Evolutionary conservation across 495 filamentous ascomycete species (phyloP), one percentile per base, ranked within the genome.

Genomic region (Annulohypoxylon moriforme): DNA sequence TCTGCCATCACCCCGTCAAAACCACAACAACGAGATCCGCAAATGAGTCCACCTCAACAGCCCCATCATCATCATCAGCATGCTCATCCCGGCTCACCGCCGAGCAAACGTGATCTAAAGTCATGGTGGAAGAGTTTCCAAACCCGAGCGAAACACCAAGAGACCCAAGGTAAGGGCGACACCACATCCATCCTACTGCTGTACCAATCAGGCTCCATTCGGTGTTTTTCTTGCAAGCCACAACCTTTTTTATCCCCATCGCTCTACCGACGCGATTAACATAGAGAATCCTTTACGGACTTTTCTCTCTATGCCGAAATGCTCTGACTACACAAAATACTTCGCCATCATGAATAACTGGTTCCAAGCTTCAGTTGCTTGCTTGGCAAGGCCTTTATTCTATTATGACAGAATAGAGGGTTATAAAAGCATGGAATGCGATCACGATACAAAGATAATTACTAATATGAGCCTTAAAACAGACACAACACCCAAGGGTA

Each of bases 111-210:
- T 75, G 93, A 96, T 74, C 83, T 97, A 62, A 90, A 92, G 73
- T 93, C 90, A 27, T 98, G 94, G 94, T 97, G 94, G 94, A 94
- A 90, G 81, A 87, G 88, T 55, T 97, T 98, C 82, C 93, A 92
- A 80, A 85, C 89, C 33, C 89, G 89, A 52, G 82, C 86, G 13
- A 90, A 90, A 76, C 90, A 90, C 76, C 91, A 94, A 71, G 93
- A 95, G 64, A 81, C 88, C 61, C 91, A 93, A 85, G 91, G 92
- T 94, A 89, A 80, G 67, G 60, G 60, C 55, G 29, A 50, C 47
- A 49, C 46, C 46, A 44, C 40, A 46, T 24, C 47, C 14, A 57
- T 47, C 33, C 33, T 24, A 36, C 33, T 42, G 33, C 18, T 56
- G 16, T 61, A 22, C 65, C 68, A 68, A 65, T 40, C 46, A 62